Percentiles rank a stretch among this genome's conserved stretches.
Evolutionary conservation across 2,329 filamentous ascomycete genomes (phyloP).

Genomic region (Endoconidiophora laricicola): DNA sequence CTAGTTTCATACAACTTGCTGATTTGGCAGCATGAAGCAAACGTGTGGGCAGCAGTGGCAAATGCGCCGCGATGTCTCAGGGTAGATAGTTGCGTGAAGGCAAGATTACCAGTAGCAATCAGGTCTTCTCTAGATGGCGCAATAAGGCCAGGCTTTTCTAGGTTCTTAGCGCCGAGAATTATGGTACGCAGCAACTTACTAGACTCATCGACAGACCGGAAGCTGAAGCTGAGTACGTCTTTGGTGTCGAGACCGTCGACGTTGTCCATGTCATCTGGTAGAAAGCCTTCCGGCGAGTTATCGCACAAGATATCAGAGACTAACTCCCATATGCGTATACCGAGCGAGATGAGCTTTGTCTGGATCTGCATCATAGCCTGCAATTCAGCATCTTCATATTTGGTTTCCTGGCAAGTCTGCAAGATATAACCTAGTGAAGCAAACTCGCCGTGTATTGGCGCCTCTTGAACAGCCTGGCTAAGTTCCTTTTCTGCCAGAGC

Average conservation of each 20-base stretch:
- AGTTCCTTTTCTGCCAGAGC: conserved; percentile 46
- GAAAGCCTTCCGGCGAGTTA: conserved; percentile 82
- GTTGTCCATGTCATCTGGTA: conserved; percentile 60
- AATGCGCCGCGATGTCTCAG: conserved; percentile 86
- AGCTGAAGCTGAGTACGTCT: conserved; percentile 84
- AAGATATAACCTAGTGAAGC: conserved; percentile 36
- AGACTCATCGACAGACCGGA: conserved; percentile 85
- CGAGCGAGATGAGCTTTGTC: conserved; percentile 28
- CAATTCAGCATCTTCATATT: conserved; percentile 9
- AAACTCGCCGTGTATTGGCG: conserved; percentile 54
- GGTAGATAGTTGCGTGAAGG: conserved; percentile 67
- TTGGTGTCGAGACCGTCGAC: conserved; percentile 62
- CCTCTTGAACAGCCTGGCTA: conserved; percentile 45
- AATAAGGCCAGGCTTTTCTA: conserved; percentile 26
- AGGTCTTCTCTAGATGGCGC: conserved; percentile 39
- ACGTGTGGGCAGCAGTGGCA: conserved; percentile 80
- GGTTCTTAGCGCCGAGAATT: conserved; percentile 35
- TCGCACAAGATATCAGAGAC: conserved; percentile 72
- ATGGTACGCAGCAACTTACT: conserved; percentile 57
- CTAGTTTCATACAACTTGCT: conserved; percentile 29
- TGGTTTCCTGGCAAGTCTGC: conserved; percentile 13
- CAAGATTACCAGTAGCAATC: conserved; percentile 50
- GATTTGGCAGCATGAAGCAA: conserved; percentile 60
- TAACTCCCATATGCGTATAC: conserved; percentile 56
- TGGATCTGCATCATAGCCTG: conserved; percentile 11